A percentile compares a stretch with the other conserved stretches of the same genome.
phyloP scores from a whole-genome alignment of 805 yeast genomes.

The Cyberlindnera nakhonratchasimensis region DNA sequence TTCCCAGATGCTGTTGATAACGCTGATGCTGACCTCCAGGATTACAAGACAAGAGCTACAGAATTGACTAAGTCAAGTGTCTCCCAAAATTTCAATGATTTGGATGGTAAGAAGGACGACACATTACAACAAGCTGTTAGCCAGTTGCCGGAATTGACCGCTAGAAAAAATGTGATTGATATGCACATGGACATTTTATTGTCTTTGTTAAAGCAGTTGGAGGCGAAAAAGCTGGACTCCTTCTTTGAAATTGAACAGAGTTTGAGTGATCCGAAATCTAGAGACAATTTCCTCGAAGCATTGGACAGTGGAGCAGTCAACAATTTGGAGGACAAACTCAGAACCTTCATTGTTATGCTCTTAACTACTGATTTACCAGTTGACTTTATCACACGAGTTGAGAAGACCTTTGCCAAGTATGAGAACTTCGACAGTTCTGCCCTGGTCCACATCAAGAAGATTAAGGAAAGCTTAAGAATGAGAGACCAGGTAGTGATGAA shows the following conservation, averaged over 20 bases:
- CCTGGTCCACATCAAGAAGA: constrained; percentile 69
- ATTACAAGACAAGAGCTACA: constrained; percentile 83
- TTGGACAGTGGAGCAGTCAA: constrained; percentile 48
- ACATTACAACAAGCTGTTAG: constrained; percentile 81
- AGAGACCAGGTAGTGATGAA: constrained; percentile 36
- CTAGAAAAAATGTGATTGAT: constrained; percentile 83
- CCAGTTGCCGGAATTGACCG: constrained; percentile 87
- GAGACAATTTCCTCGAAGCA: constrained; percentile 57
- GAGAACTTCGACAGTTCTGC: constrained; percentile 62
- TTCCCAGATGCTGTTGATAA: constrained; percentile 99
- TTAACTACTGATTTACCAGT: constrained; percentile 48
- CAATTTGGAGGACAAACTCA: constrained; percentile 76
- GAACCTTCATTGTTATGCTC: constrained; percentile 82
- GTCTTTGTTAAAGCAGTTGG: constrained; percentile 74
- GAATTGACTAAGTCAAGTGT: constrained; percentile 76
- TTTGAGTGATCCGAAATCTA: constrained; percentile 51
- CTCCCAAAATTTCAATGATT: constrained; percentile 66
- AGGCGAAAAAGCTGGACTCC: constrained; percentile 82
- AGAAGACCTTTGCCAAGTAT: constrained; percentile 49
- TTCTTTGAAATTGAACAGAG: constrained; percentile 94
- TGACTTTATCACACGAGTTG: constrained; percentile 58
- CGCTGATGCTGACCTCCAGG: constrained; percentile 77
- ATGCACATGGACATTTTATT: constrained; percentile 96
- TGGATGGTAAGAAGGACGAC: constrained; percentile 56
- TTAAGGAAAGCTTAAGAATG: constrained; percentile 71